Conservation (phyloP, 139 green algal genomes). For the Edaphochlamys debaryana region DNA sequence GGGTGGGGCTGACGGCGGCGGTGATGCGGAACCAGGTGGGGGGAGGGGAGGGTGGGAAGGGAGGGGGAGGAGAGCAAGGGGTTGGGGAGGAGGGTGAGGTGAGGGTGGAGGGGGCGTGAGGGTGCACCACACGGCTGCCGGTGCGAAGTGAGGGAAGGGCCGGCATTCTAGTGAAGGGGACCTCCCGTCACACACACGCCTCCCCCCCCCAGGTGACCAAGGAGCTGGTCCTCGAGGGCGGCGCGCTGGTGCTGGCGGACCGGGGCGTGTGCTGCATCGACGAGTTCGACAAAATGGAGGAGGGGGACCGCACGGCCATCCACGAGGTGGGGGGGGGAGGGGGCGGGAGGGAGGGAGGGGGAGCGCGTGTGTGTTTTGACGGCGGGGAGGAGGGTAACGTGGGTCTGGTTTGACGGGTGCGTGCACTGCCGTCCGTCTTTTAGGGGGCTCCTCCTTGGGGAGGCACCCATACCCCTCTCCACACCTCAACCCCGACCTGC, state of each 20-base stretch:
- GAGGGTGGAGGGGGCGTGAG: no score
- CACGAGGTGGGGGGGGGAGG: conserved; percentile 85
- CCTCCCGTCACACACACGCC: no score
- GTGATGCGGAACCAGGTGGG: conserved; percentile 87
- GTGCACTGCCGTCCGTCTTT: no score
- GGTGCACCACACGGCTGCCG: no score
- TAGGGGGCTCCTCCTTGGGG: no score
- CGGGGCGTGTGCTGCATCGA: conserved; percentile 99
- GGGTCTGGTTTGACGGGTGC: no score
- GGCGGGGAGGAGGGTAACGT: no score
- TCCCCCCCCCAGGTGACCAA: conserved; percentile 84
- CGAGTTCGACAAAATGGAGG: conserved; percentile 99
- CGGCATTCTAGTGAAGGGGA: no score
- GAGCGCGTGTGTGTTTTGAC: background rate
- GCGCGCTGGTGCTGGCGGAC: conserved; percentile 97
- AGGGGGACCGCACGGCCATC: conserved; percentile 97
- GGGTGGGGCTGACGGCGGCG: conserved; percentile 95
- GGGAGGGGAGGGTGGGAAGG: no score
- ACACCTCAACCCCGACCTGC: no score
- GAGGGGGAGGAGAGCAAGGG: background rate
- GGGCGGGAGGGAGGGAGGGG: background rate
- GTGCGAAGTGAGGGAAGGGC: no score
- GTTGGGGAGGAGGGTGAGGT: background rate
- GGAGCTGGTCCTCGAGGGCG: conserved; percentile 97
- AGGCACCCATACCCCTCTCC: no score